Evolutionary conservation across 1,284 basidiomycete species (phyloP).

Genomic region (Cryptococcus depauperatus): DNA sequence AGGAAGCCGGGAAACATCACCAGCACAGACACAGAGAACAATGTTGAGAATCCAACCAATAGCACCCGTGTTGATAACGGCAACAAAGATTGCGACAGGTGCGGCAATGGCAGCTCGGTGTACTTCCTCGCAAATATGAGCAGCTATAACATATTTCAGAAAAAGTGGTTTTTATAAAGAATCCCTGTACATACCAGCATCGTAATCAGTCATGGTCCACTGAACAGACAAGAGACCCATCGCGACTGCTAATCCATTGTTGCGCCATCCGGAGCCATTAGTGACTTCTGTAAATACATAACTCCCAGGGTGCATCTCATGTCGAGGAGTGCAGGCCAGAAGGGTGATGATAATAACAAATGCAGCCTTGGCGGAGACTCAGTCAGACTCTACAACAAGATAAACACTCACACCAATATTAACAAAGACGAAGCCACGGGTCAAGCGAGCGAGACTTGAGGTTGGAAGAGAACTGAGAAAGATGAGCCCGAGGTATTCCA

Average conservation of each 20-base stretch:
- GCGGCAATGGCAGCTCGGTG: slow-evolving; percentile 78
- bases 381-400: background rate
- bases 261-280: slow-evolving; percentile 65
- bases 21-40: slow-evolving; percentile 68
- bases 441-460: slow-evolving; percentile 65
- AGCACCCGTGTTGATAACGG: slow-evolving; percentile 71
- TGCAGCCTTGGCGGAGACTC: slow-evolving; percentile 11
- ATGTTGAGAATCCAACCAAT: slow-evolving; percentile 79
- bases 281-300: slow-evolving; percentile 60
- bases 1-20: slow-evolving; percentile 35
- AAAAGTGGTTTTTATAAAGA: background rate
- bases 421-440: slow-evolving; percentile 75
- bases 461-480: slow-evolving; percentile 67
- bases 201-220: slow-evolving; percentile 63
- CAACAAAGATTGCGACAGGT: slow-evolving; percentile 74
- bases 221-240: slow-evolving; percentile 83
- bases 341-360: slow-evolving; percentile 69
- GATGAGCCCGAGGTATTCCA: background rate
- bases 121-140: slow-evolving; percentile 90
- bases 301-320: slow-evolving; percentile 66
- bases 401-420: slow-evolving; percentile 55
- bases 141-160: slow-evolving; percentile 40
- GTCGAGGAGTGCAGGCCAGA: slow-evolving; percentile 64
- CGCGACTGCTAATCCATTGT: slow-evolving; percentile 71
- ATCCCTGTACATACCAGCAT: slow-evolving; percentile 14